Base-by-base conservation (phyloP, 805 yeast genomes). In the Candida pseudofarinosa region DNA sequence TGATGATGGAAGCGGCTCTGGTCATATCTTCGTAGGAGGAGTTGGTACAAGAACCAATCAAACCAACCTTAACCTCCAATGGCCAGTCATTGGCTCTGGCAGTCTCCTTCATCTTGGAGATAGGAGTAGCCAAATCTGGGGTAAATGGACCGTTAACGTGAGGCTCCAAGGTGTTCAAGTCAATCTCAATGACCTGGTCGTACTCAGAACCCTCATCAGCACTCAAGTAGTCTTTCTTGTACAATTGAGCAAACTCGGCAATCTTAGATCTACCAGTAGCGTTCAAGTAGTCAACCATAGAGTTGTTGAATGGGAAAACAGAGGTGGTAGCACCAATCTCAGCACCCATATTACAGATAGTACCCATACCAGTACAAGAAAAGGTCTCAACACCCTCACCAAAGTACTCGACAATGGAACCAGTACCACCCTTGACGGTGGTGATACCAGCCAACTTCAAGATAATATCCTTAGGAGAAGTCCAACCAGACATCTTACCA, bases 341-440 rank as follows among this genome's bases (percentile, higher is more conserved):
- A 42, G 99, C 99, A 64, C 99, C 99, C 99, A 93, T 93, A 70
- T 93, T 93, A 79, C 98, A 91, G 65, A 93, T 91, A 47, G 99
- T 93, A 48, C 96, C 99, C 99, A 93, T 93, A 73, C 99, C 99
- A 30, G 99, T 93, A 74, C 96, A 88, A 18, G 95, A 84, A 58
- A 93, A 79, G 42, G 85, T 73, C 48, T 83, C 74, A 37, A 89
- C 95, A 72, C 99, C 99, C 42, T 83, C 88, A 61, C 99, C 99
- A 60, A 88, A 91, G 73, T 93, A 93, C 73, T 93, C 99, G 40
- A 93, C 90, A 59, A 93, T 89, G 65, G 75, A 82, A 50, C 98
- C 98, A 42, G 99, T 93, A 67, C 99, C 99, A 66, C 99, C 99
- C 71, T 93, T 84, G 46, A 93, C 99, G 39, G 98, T 89, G 44